A percentile compares a stretch with the other conserved stretches of the same genome.
Evolutionary conservation across 2,329 filamentous ascomycete species (phyloP).

Genomic region (Byssothecium circinans): DNA sequence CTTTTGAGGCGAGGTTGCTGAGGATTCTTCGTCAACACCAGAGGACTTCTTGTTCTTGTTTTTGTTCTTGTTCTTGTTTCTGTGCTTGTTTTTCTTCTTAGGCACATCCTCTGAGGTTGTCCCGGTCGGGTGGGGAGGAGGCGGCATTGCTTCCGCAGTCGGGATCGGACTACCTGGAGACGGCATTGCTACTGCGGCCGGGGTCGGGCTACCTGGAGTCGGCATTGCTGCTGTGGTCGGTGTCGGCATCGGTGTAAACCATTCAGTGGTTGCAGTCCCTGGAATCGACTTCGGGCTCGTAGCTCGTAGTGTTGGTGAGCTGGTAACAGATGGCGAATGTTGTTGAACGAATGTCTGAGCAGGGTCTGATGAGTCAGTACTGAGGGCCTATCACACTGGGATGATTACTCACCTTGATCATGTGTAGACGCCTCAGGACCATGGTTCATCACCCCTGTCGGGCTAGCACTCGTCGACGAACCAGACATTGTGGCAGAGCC

Average conservation of each 20-base stretch:
- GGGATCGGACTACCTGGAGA: too few species aligned
- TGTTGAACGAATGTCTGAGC: background rate
- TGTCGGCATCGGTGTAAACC: slow-evolving; percentile 16
- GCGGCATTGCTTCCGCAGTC: background rate
- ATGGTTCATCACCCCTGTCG: background rate
- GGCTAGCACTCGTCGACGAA: background rate
- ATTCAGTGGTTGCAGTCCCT: slow-evolving; percentile 13
- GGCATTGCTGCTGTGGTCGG: background rate
- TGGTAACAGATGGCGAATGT: slow-evolving; percentile 6
- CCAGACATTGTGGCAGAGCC: background rate
- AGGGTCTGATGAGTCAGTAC: background rate
- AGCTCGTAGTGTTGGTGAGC: slow-evolving; percentile 8
- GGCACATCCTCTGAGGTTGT: too few species aligned
- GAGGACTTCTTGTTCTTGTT: slow-evolving; percentile 39
- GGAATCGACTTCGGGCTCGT: slow-evolving; percentile 5
- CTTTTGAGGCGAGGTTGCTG: background rate
- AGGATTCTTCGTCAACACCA: background rate
- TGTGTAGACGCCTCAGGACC: background rate
- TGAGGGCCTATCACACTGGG: background rate
- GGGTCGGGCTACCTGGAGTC: too few species aligned
- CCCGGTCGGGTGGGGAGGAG: background rate
- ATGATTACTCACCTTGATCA: background rate
- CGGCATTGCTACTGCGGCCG: background rate
- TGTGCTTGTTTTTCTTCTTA: slow-evolving; percentile 32
- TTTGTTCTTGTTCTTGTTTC: slow-evolving; percentile 31